phyloP scores from a whole-genome alignment of 176 grass and related monocot genomes.

The Carex pumila region DNA sequence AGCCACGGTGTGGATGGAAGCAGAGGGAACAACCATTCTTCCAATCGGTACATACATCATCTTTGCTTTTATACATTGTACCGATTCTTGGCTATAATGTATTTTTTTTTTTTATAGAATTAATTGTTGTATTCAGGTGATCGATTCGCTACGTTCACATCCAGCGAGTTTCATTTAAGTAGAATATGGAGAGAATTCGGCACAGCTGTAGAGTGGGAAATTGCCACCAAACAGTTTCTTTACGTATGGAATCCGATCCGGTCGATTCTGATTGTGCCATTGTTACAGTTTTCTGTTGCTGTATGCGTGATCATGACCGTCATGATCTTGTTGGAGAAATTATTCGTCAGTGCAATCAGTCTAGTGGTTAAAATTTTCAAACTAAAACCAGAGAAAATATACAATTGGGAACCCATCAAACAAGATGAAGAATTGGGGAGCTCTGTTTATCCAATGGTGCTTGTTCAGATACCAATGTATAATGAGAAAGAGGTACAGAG shows the following conservation, averaged over 20 bases:
- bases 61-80: not conserved
- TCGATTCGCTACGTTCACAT: not conserved
- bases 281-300: constrained; percentile 12
- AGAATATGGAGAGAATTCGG: constrained; percentile 33
- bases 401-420: constrained; percentile 41
- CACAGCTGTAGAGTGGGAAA: constrained; percentile 30
- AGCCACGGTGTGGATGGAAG: constrained; percentile 14
- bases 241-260: constrained; percentile 10
- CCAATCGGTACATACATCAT: not conserved
- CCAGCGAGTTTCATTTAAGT: not conserved
- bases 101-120: not conserved
- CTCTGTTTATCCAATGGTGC: constrained; percentile 51
- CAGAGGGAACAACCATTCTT: constrained; percentile 10
- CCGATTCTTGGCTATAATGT: not conserved
- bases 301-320: constrained; percentile 56
- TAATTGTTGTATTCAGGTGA: not conserved
- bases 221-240: constrained; percentile 30
- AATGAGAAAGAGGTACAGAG: constrained; percentile 76
- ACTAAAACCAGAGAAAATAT: constrained; percentile 46
- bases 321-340: constrained; percentile 66
- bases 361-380: constrained; percentile 24
- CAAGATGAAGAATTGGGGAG: constrained; percentile 20
- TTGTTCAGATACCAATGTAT: constrained; percentile 99
- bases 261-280: constrained; percentile 40
- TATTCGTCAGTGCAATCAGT: constrained; percentile 36